Evolutionary conservation across 768 basidiomycete species (phyloP).

Genomic region (Mycena haematopus): DNA sequence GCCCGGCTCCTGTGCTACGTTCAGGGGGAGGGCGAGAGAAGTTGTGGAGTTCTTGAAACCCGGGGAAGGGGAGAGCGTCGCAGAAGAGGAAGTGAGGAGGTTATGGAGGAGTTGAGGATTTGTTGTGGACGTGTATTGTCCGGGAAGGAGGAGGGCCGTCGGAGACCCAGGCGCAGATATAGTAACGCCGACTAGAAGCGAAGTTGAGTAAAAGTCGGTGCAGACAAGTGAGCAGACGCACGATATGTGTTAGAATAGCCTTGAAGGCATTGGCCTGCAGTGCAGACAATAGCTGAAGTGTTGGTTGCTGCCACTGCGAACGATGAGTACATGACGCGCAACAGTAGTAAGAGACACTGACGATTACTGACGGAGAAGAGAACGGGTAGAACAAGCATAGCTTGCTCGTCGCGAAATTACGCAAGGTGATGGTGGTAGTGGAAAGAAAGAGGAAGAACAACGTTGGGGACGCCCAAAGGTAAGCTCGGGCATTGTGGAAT

Average conservation of each 20-base stretch:
- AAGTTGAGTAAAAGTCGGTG: conserved; percentile 7
- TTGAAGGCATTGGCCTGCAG: conserved; percentile 76
- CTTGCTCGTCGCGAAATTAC: conserved; percentile 16
- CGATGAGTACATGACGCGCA: not conserved
- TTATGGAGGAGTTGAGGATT: conserved; percentile 64
- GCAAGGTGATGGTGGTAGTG: conserved; percentile 25
- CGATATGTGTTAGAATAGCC: conserved; percentile 68
- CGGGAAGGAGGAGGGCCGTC: conserved; percentile 61
- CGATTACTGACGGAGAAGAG: conserved; percentile 23
- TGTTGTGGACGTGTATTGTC: conserved; percentile 65
- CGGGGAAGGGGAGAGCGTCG: conserved; percentile 53
- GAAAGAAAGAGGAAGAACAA: conserved; percentile 14
- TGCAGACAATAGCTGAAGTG: conserved; percentile 60
- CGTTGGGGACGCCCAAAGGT: conserved; percentile 8
- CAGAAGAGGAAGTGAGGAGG: conserved; percentile 59
- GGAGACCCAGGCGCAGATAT: conserved; percentile 56
- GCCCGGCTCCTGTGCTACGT: conserved; percentile 61
- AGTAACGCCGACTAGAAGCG: conserved; percentile 59
- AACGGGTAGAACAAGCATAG: conserved; percentile 15
- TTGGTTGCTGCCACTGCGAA: conserved; percentile 43
- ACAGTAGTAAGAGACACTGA: not conserved
- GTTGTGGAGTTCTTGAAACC: conserved; percentile 60
- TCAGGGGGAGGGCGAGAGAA: conserved; percentile 56
- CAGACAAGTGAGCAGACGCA: conserved; percentile 28
- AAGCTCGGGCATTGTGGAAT: conserved; percentile 24